Percentiles rank a stretch among this genome's conserved stretches.
phyloP scores from a whole-genome alignment of 805 yeast species.

The Kazachstania kunashirensis region DNA sequence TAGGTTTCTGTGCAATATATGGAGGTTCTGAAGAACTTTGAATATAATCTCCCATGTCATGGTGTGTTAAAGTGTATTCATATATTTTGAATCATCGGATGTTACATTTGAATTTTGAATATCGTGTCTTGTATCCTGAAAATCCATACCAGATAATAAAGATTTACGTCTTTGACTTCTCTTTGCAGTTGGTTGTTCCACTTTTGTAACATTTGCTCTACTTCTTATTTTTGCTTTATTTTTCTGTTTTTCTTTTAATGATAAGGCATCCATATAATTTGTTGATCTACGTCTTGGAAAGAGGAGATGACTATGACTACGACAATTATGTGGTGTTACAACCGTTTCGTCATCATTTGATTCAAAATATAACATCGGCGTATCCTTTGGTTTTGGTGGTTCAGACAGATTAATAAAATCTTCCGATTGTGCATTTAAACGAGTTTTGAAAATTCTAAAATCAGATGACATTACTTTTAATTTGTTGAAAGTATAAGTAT shows the following conservation, averaged over 20 bases:
- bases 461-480: neutral
- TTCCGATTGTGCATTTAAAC: conserved; percentile 5
- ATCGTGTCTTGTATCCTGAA: conserved; percentile 10
- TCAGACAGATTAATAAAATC: conserved; percentile 17
- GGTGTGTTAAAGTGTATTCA: neutral
- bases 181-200: conserved; percentile 1
- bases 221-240: neutral
- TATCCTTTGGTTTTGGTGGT: conserved; percentile 17
- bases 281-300: conserved; percentile 14
- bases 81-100: neutral
- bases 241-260: neutral
- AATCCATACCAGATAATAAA: conserved; percentile 7
- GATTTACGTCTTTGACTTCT: conserved; percentile 4
- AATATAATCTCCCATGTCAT: conserved; percentile 12
- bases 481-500: neutral
- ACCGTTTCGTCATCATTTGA: neutral
- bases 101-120: conserved; percentile 8
- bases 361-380: conserved; percentile 11
- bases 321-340: neutral
- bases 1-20: neutral
- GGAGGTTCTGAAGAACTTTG: neutral
- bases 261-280: conserved; percentile 15
- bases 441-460: conserved; percentile 1
- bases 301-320: neutral
- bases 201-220: too few relatives aligned